Conservation (phyloP, 345 rosid genomes). For the Melaleuca quinquenervia region DNA sequence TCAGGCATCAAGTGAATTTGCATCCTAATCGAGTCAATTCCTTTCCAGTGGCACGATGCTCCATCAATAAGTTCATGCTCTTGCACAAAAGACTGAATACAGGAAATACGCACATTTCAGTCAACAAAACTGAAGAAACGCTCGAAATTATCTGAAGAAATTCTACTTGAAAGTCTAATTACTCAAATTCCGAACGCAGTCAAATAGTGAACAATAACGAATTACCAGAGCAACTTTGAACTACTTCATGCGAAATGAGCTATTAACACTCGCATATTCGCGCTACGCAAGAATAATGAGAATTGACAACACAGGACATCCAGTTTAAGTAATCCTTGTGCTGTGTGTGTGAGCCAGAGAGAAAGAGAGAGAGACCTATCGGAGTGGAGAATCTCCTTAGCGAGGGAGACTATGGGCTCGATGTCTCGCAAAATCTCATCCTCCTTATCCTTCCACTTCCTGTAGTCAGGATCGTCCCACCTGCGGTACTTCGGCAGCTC, state of each 20-base stretch:
- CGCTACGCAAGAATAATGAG: neutral
- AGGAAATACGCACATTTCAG: neutral
- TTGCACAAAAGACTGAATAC: neutral
- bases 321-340: neutral
- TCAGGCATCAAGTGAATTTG: neutral
- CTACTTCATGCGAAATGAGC: neutral
- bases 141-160: neutral
- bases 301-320: neutral
- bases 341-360: neutral
- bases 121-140: neutral
- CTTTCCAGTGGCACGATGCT: neutral
- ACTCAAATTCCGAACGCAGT: neutral
- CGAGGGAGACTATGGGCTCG: slow-evolving; percentile 32
- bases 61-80: neutral
- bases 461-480: slow-evolving; percentile 57
- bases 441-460: slow-evolving; percentile 73
- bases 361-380: slow-evolving; percentile 27
- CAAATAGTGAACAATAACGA: neutral
- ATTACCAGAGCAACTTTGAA: neutral
- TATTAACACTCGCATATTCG: neutral
- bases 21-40: neutral
- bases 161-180: neutral
- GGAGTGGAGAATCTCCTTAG: slow-evolving; percentile 80
- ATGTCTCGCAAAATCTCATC: slow-evolving; percentile 60
- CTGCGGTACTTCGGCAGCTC: slow-evolving; percentile 25